phyloP scores from a whole-genome alignment of 2,329 filamentous ascomycete species.

The Colletotrichum spinosum region DNA sequence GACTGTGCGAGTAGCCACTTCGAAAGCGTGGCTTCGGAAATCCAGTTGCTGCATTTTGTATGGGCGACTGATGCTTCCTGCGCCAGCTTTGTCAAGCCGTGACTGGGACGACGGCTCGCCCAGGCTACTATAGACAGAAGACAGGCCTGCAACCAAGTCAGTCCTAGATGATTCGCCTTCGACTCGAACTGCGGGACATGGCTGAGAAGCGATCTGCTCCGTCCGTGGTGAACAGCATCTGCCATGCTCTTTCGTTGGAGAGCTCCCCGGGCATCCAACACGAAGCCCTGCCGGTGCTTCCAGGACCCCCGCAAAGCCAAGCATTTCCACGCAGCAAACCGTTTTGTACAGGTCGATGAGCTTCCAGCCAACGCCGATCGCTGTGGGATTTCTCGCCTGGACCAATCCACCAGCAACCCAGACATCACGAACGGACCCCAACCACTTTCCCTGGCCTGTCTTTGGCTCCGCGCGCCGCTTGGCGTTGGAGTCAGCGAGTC shows the following conservation, averaged over 20 bases:
- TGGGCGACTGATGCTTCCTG: too few species aligned
- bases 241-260: too few species aligned
- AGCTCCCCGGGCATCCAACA: too few species aligned
- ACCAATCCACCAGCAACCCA: conserved; percentile 27
- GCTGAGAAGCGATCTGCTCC: too few species aligned
- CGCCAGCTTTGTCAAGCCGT: conserved; percentile 21
- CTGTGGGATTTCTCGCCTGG: conserved; percentile 33
- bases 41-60: neutral
- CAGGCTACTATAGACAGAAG: neutral
- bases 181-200: too few species aligned
- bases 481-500: conserved; percentile 24
- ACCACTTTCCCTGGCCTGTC: conserved; percentile 19
- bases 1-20: conserved; percentile 1
- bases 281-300: conserved; percentile 24
- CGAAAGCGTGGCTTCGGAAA: conserved; percentile 17
- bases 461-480: conserved; percentile 25
- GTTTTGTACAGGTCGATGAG: conserved; percentile 19
- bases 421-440: conserved; percentile 18
- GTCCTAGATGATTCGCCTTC: too few species aligned
- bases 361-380: conserved; percentile 35
- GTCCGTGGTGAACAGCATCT: too few species aligned
- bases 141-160: too few species aligned
- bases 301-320: conserved; percentile 35
- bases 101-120: conserved; percentile 22
- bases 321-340: conserved; percentile 12